A percentile compares a stretch with the other conserved stretches of the same genome.
These are phyloP conservation scores for Oryza meridionalis DNA, from an alignment of 176 grass and related monocot species.

Conservation along the genomic window DNA sequence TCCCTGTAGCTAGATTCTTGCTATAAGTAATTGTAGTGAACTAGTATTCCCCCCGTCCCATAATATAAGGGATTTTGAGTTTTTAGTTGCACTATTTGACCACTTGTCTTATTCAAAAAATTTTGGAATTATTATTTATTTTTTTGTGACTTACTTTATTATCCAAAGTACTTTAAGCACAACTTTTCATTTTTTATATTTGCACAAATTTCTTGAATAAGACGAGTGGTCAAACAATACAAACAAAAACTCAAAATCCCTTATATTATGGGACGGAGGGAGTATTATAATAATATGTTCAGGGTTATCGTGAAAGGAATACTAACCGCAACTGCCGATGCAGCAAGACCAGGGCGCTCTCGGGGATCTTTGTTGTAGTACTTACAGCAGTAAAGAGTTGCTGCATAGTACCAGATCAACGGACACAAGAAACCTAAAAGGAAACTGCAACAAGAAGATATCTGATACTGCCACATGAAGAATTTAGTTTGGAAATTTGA, in stretches of 20 bases:
- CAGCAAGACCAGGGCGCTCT: constrained; percentile 88
- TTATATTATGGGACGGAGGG: too few relatives aligned
- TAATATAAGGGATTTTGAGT: too few relatives aligned
- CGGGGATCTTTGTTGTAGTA: constrained; percentile 91
- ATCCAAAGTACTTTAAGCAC: too few relatives aligned
- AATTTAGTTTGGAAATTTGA: constrained; percentile 5
- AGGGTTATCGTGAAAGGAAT: not conserved
- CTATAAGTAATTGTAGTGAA: constrained; percentile 13
- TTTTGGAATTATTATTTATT: too few relatives aligned
- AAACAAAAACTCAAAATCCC: too few relatives aligned
- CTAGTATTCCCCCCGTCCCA: too few relatives aligned
- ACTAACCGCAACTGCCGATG: constrained; percentile 76
- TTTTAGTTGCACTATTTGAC: too few relatives aligned
- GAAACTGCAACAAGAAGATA: constrained; percentile 63
- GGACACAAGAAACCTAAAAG: constrained; percentile 95
- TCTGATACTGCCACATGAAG: constrained; percentile 20
- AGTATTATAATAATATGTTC: not conserved
- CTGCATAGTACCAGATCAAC: constrained; percentile 79
- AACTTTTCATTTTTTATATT: too few relatives aligned
- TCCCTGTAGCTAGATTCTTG: not conserved
- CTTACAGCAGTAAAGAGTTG: constrained; percentile 72
- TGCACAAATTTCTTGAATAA: too few relatives aligned
- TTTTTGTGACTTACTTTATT: too few relatives aligned
- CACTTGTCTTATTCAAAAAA: too few relatives aligned
- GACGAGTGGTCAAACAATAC: too few relatives aligned